phyloP scores from a whole-genome alignment of 768 basidiomycete genomes.

The Mycena venus region DNA sequence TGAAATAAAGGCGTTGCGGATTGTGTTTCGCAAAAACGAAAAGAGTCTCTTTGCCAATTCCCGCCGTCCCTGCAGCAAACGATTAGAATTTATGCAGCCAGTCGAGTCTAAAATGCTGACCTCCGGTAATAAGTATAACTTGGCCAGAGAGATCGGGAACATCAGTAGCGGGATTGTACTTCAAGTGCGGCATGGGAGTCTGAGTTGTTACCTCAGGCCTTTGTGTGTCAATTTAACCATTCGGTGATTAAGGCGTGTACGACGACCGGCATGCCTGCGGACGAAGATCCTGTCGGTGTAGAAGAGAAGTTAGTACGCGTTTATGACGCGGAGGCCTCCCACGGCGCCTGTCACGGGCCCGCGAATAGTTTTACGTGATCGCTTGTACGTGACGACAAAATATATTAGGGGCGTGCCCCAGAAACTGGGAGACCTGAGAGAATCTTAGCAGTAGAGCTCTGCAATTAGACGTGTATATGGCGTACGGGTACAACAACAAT shows the following conservation, averaged over 20 bases:
- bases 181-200: not conserved
- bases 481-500: conserved; percentile 2
- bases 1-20: conserved; percentile 27
- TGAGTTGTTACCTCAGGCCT: not conserved
- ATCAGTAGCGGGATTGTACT: conserved; percentile 23
- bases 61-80: conserved; percentile 18
- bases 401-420: no score
- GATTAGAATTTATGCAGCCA: not conserved
- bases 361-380: no score
- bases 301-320: no score
- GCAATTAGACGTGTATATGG: conserved; percentile 12
- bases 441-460: no score
- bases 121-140: conserved; percentile 28
- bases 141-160: conserved; percentile 27
- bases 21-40: conserved; percentile 25
- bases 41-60: conserved; percentile 24
- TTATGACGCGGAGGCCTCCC: no score
- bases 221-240: not conserved
- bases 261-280: not conserved
- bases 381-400: no score
- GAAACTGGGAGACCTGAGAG: no score
- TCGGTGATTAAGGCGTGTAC: not conserved
- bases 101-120: not conserved
- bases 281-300: not conserved
- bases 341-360: no score